A percentile compares a stretch with the other conserved stretches of the same genome.
Evolutionary conservation across 345 rosid genomes (phyloP).

Genomic region (Hypericum perforatum): DNA sequence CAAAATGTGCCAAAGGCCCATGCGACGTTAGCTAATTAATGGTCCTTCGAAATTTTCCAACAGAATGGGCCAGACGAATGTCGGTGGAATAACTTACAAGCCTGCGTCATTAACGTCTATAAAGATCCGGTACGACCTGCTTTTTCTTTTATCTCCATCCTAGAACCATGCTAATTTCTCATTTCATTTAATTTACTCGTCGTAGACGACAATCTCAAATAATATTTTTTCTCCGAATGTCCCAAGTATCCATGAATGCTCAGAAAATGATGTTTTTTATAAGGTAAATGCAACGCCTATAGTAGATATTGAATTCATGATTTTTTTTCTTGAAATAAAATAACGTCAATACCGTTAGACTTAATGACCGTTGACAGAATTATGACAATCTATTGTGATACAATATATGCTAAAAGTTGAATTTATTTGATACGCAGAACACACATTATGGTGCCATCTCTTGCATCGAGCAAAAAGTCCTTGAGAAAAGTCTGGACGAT

Average conservation of each 20-base stretch:
- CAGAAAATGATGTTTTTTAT: no score
- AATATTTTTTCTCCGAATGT: no score
- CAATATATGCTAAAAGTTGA: no score
- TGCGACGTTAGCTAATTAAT: no score
- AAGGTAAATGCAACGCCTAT: no score
- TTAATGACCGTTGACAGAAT: no score
- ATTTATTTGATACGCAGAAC: conserved; percentile 12
- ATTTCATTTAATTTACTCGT: neutral
- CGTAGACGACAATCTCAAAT: neutral
- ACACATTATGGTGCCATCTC: conserved; percentile 22
- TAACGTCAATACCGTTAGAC: no score
- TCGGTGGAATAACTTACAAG: conserved; percentile 26
- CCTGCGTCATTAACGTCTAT: conserved; percentile 27
- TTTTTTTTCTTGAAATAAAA: no score
- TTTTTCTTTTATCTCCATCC: neutral
- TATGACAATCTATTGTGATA: no score
- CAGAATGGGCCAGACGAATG: conserved; percentile 41
- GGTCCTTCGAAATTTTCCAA: conserved; percentile 3
- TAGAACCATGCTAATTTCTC: neutral
- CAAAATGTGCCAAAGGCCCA: no score
- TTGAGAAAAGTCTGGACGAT: conserved; percentile 18
- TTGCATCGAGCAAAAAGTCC: conserved; percentile 38
- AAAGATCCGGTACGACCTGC: conserved; percentile 21
- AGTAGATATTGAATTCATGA: no score
- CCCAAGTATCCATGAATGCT: no score